Base-by-base conservation (phyloP, 306 rosid genomes). In the Cicer cuneatum region DNA sequence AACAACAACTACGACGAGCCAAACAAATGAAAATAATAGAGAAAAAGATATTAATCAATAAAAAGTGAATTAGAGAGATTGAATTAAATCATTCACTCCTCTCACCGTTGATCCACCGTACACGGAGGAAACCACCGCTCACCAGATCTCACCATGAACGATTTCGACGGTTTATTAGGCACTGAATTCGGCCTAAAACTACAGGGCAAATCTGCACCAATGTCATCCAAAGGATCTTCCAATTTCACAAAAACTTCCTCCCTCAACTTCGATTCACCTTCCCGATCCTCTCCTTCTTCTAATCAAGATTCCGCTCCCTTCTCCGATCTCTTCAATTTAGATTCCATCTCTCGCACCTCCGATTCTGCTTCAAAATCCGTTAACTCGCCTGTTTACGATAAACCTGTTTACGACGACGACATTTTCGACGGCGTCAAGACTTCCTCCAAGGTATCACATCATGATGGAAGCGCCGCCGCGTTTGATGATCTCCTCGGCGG, bases 401-500 rank as follows among this genome's bases (percentile, higher is more conserved):
- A 87, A 56, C 98, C 98, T 0, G 89, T 93, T 9, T 93, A 89
- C 63, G 97, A 88, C 47, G 97, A 91, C 41, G 97, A 86, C 84
- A 84, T 29, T 29, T 29, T 29, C 35, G 35, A 29, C 35, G 35
- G 5, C 5, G 45, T 1, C 10, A 41, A 41, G 10, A 41, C 45
- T 2, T 41, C 45, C 8, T 41, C 45, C 45, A 56, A 11, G 2
- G 21, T 14, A 8, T 49, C 56, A n/a, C 56, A 5, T 16, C 53
- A 5, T 16, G 13, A 58, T 16, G 41, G 64, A 29, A 64, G 39
- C 24, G 21, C 56, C 63, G n/a, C 85, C 29, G 89, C 88, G n/a
- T 85, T 94, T 46, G 99, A 94, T 52, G 95, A 90, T 73, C 89
- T 94, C 76, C 93, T 90, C 9, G 96, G 86, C 1, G 90, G 95